phyloP scores from a whole-genome alignment of 495 filamentous ascomycete genomes.

The Letharia columbiana region DNA sequence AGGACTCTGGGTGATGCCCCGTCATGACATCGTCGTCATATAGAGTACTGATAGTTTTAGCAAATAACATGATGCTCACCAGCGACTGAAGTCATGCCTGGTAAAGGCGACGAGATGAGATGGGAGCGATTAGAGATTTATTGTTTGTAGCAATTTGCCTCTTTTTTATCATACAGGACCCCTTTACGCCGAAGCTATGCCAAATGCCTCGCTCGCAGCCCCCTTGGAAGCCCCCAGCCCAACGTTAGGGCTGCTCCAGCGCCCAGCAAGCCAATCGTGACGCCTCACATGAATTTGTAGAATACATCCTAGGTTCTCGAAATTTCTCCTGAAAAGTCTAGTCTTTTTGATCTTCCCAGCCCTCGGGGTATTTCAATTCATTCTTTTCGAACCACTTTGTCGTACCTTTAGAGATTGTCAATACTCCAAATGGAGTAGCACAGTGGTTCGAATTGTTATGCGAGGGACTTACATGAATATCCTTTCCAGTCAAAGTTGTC shows the following conservation, averaged over 20 bases:
- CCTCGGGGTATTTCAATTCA: conserved; percentile 67
- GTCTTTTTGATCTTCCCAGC: conserved; percentile 63
- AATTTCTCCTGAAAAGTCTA: conserved; percentile 25
- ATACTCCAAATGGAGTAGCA: background rate
- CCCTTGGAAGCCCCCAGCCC: background rate
- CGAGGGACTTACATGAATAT: conserved; percentile 67
- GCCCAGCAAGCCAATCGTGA: background rate
- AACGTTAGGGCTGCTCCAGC: background rate
- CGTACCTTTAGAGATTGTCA: conserved; percentile 49
- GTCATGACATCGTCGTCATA: background rate
- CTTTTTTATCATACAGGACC: background rate
- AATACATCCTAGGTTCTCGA: background rate
- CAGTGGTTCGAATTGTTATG: background rate
- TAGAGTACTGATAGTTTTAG: background rate
- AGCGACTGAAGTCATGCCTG: background rate
- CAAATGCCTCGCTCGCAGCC: background rate
- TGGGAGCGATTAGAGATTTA: background rate
- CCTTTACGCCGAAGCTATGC: background rate
- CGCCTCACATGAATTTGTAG: background rate
- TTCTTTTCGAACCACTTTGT: conserved; percentile 76
- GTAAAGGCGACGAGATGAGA: background rate
- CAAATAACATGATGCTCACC: background rate
- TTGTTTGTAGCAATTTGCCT: background rate
- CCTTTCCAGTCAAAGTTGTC: conserved; percentile 99
- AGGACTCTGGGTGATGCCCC: background rate